Conservation (phyloP, 345 rosid genomes). For the Isatis tinctoria region DNA sequence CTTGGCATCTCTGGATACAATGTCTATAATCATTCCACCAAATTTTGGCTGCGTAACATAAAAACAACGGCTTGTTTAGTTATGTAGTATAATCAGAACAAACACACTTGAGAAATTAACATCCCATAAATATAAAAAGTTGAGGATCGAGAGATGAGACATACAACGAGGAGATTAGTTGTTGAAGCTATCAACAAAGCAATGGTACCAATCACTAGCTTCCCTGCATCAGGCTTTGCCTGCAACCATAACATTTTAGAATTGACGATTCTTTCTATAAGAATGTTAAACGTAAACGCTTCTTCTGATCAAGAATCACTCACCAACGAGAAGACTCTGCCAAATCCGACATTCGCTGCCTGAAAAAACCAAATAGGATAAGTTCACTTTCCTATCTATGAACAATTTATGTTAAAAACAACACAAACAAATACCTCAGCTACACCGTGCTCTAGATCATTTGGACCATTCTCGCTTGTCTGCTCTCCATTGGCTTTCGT, state of each 20-base stretch:
- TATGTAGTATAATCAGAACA: background rate
- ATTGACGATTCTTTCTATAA: background rate
- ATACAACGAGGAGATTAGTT: slow-evolving; percentile 64
- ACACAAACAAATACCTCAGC: slow-evolving; percentile 42
- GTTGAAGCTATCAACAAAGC: slow-evolving; percentile 74
- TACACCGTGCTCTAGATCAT: slow-evolving; percentile 56
- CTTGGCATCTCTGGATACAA: slow-evolving; percentile 46
- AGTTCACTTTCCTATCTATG: background rate
- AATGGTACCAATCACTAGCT: slow-evolving; percentile 61
- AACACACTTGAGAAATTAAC: background rate
- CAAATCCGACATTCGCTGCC: slow-evolving; percentile 75
- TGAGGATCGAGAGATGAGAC: slow-evolving; percentile 8
- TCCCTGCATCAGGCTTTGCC: slow-evolving; percentile 84
- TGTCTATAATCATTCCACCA: slow-evolving; percentile 67
- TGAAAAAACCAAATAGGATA: slow-evolving; percentile 3
- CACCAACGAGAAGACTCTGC: slow-evolving; percentile 68
- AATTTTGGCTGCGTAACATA: slow-evolving; percentile 48
- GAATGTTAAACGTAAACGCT: background rate
- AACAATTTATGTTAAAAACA: background rate
- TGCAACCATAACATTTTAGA: slow-evolving; percentile 22
- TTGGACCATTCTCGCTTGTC: slow-evolving; percentile 31
- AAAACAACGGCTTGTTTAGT: background rate
- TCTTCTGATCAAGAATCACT: slow-evolving; percentile 21
- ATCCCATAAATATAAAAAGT: background rate
- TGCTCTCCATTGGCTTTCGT: slow-evolving; percentile 42